These are phyloP conservation scores for Plenodomus tracheiphilus DNA, from an alignment of 2,329 filamentous ascomycete species.

Conservation along the genomic window DNA sequence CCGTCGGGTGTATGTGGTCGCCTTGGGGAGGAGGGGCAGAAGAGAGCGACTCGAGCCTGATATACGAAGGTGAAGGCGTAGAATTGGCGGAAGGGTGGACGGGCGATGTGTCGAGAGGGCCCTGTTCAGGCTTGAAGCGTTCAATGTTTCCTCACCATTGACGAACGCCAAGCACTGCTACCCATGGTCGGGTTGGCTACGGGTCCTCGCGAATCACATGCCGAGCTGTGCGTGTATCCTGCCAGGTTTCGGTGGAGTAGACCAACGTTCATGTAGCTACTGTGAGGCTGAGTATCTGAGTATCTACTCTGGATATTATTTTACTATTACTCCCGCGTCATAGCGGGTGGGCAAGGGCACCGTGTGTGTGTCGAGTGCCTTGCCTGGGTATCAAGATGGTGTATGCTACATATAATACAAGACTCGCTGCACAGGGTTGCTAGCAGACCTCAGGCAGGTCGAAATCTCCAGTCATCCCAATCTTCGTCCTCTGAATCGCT, in stretches of 20 bases:
- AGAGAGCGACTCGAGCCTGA: not conserved
- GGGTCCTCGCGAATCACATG: not conserved
- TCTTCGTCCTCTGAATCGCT: slow-evolving; percentile 46
- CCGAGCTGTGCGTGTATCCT: not conserved
- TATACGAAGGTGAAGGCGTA: not conserved
- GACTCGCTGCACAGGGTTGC: slow-evolving; percentile 1
- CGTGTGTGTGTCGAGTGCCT: not conserved
- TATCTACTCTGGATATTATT: not conserved
- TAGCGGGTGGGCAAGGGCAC: not conserved
- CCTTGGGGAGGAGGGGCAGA: not conserved
- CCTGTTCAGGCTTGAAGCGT: slow-evolving; percentile 19
- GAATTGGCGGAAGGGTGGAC: slow-evolving; percentile 1
- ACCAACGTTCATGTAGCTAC: not conserved
- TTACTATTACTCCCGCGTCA: not conserved
- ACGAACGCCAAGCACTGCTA: slow-evolving; percentile 6
- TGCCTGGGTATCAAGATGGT: slow-evolving; percentile 14
- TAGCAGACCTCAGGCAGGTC: slow-evolving; percentile 28
- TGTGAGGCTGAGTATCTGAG: not conserved
- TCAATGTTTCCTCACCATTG: slow-evolving; percentile 18
- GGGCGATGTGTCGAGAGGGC: slow-evolving; percentile 8
- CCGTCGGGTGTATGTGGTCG: slow-evolving; percentile 10
- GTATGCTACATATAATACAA: slow-evolving; percentile 26
- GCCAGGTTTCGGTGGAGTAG: not conserved
- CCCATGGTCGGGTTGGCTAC: not conserved
- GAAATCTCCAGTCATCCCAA: slow-evolving; percentile 45